These are phyloP conservation scores for Thelephora ganbajun DNA, from an alignment of 768 basidiomycete genomes.

Conservation along the genomic window DNA sequence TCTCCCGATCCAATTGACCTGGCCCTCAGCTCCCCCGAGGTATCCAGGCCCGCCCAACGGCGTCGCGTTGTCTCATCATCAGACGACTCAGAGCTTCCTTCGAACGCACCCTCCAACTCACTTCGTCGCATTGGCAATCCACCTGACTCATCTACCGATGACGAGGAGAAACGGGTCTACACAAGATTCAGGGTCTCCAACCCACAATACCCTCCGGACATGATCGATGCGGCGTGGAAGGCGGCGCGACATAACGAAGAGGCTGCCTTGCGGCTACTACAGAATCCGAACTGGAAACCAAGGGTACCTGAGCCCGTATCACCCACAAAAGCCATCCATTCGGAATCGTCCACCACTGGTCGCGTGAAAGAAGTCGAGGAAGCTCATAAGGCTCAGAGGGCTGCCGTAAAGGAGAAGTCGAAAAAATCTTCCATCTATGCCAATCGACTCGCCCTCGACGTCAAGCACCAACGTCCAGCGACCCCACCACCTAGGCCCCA, in stretches of 20 bases:
- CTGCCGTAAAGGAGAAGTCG: conserved; percentile 57
- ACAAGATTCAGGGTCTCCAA: conserved; percentile 51
- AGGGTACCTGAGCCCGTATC: conserved; percentile 15
- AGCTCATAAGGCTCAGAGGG: conserved; percentile 51
- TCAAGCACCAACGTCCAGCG: conserved; percentile 12
- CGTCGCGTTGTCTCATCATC: conserved; percentile 24
- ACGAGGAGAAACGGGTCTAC: conserved; percentile 36
- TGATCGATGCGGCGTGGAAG: conserved; percentile 52
- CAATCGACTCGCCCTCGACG: conserved; percentile 40
- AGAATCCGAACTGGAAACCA: conserved; percentile 42
- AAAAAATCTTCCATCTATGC: conserved; percentile 78
- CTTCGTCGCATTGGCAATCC: conserved; percentile 23
- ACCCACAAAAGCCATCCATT: conserved; percentile 10
- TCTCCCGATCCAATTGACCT: conserved; percentile 27
- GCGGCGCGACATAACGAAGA: conserved; percentile 47
- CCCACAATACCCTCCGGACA: conserved; percentile 28
- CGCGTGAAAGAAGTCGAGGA: conserved; percentile 63
- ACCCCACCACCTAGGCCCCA: conserved; percentile 27
- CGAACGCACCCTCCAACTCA: too few species aligned
- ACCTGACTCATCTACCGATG: conserved; percentile 33
- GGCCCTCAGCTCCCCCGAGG: conserved; percentile 33
- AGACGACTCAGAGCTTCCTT: too few species aligned
- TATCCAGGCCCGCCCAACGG: conserved; percentile 37
- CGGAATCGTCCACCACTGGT: conserved; percentile 29
- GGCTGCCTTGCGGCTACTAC: conserved; percentile 42